Percentiles rank a stretch among this genome's conserved stretches.
Evolutionary conservation across 2,329 filamentous ascomycete species (phyloP).

Genomic region (Pseudogymnoascus sp.): DNA sequence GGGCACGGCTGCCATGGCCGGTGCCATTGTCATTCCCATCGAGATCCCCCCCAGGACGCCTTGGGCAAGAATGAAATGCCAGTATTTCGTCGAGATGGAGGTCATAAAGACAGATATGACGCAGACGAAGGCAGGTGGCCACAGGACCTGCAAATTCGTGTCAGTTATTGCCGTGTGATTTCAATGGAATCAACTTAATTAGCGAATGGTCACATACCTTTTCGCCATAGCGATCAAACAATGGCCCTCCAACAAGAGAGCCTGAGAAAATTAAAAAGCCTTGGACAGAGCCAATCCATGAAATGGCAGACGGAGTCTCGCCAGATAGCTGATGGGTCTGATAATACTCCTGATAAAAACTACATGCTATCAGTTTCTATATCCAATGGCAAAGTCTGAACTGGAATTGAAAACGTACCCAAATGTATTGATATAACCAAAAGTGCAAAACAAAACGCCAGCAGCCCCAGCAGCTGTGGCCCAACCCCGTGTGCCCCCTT

Average conservation of each 20-base stretch:
- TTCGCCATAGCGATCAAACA: slow-evolving; percentile 57
- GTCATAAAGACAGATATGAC: slow-evolving; percentile 59
- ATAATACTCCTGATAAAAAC: slow-evolving; percentile 52
- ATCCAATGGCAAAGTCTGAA: neutral
- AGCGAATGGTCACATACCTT: slow-evolving; percentile 24
- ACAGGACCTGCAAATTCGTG: slow-evolving; percentile 34
- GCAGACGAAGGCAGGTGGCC: slow-evolving; percentile 44
- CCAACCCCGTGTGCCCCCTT: slow-evolving; percentile 51
- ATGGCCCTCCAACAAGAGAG: slow-evolving; percentile 48
- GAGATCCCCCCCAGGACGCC: slow-evolving; percentile 39
- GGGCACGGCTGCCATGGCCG: slow-evolving; percentile 33
- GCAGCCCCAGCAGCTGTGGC: slow-evolving; percentile 38
- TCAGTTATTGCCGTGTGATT: slow-evolving; percentile 10
- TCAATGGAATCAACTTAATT: neutral
- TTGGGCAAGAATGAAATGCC: slow-evolving; percentile 44
- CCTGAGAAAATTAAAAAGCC: slow-evolving; percentile 42
- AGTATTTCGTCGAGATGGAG: slow-evolving; percentile 46
- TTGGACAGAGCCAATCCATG: slow-evolving; percentile 53
- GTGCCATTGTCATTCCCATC: slow-evolving; percentile 39
- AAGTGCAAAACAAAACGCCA: slow-evolving; percentile 38
- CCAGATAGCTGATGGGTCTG: slow-evolving; percentile 38
- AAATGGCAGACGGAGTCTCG: slow-evolving; percentile 44
- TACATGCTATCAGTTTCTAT: slow-evolving; percentile 20
- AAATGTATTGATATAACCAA: slow-evolving; percentile 41
- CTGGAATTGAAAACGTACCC: slow-evolving; percentile 28